These are phyloP conservation scores for Diaporthe longicolla DNA, from an alignment of 2,329 filamentous ascomycete species.

Conservation along the genomic window DNA sequence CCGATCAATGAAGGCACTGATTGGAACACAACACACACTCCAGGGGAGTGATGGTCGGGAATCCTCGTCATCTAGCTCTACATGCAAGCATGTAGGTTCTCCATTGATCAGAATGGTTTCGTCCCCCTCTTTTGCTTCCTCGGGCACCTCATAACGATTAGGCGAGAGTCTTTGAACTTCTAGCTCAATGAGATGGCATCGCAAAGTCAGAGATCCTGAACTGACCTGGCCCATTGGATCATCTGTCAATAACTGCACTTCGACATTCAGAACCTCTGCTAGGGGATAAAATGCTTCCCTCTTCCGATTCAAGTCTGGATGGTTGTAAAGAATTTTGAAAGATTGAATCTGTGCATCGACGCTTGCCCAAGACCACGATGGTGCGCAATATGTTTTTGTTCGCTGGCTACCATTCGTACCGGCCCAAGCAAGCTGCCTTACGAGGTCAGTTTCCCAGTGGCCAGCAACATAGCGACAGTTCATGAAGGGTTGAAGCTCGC, in stretches of 20 bases:
- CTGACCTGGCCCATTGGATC: conserved; percentile 7
- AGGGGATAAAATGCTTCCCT: not conserved
- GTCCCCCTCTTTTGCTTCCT: not conserved
- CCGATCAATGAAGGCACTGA: not conserved
- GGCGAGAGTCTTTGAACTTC: not conserved
- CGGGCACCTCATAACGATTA: not conserved
- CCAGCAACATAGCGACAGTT: not conserved
- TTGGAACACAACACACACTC: conserved; percentile 13
- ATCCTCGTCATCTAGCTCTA: conserved; percentile 7
- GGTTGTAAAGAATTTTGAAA: not conserved
- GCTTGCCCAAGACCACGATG: conserved; percentile 13
- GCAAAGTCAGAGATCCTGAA: conserved; percentile 9
- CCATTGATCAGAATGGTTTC: conserved; percentile 5
- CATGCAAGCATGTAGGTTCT: conserved; percentile 4
- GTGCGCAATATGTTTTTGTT: not conserved
- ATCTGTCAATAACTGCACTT: conserved; percentile 11
- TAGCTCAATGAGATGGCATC: conserved; percentile 4
- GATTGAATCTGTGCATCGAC: not conserved
- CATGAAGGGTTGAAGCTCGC: conserved; percentile 5
- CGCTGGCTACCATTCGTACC: not conserved
- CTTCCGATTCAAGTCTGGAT: not conserved
- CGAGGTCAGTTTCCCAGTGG: conserved; percentile 1
- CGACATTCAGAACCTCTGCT: not conserved
- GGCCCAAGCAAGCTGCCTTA: conserved; percentile 1
- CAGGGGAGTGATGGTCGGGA: not conserved